Evolutionary conservation across 2,329 filamentous ascomycete genomes (phyloP).

Genomic region (Claviceps digitariae): DNA sequence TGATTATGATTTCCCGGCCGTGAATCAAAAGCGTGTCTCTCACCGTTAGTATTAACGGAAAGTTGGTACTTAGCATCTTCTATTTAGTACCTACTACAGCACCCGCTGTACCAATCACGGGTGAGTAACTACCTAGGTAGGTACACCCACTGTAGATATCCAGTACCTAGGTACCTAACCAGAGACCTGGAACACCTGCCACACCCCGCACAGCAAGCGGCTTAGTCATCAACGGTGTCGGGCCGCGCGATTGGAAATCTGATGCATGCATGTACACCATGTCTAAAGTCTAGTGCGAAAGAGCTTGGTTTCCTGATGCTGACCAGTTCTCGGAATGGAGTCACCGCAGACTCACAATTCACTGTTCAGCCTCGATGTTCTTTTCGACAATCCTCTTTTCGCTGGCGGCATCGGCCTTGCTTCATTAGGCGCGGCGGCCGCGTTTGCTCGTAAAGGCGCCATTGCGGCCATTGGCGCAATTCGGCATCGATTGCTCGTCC

Average conservation of each 20-base stretch:
- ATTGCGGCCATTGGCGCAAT: constrained; percentile 60
- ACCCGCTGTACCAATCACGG: too few relatives aligned
- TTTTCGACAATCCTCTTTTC: constrained; percentile 51
- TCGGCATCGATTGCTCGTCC: constrained; percentile 76
- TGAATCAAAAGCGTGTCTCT: too few relatives aligned
- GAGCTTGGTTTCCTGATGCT: neutral
- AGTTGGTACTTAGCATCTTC: too few relatives aligned
- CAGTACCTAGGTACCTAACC: too few relatives aligned
- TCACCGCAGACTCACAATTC: constrained; percentile 17
- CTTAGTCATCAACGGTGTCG: neutral
- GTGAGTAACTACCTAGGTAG: too few relatives aligned
- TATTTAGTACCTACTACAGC: too few relatives aligned
- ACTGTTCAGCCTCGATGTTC: constrained; percentile 37
- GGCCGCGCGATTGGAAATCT: neutral
- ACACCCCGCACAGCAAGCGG: too few relatives aligned
- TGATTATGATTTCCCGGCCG: too few relatives aligned
- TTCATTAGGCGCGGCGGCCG: constrained; percentile 67
- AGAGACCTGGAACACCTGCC: too few relatives aligned
- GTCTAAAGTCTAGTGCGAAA: neutral
- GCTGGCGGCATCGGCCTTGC: constrained; percentile 79
- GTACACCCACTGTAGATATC: too few relatives aligned
- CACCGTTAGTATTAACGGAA: too few relatives aligned
- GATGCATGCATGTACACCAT: neutral
- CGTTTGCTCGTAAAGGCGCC: constrained; percentile 66
- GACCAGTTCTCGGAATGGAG: constrained; percentile 15